A percentile compares a stretch with the other conserved stretches of the same genome.
These are phyloP conservation scores for Mucor mucedo DNA, from an alignment of 371 early-diverging fungal species.

Conservation along the genomic window DNA sequence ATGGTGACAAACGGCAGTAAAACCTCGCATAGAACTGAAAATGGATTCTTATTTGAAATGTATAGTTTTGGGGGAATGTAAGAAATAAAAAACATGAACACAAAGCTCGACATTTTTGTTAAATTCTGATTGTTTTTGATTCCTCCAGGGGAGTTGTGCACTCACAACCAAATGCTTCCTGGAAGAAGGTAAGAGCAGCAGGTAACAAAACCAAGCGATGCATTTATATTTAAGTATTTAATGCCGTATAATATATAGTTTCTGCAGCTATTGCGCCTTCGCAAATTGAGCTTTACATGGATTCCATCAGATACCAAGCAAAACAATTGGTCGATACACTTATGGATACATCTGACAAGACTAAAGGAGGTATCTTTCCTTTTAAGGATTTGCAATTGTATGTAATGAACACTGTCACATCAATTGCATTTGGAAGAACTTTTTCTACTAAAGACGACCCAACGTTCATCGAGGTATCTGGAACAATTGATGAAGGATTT, in stretches of 20 bases:
- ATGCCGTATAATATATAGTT: background rate
- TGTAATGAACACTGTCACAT: conserved; percentile 14
- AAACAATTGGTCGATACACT: conserved; percentile 6
- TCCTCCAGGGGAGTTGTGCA: background rate
- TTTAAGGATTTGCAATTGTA: conserved; percentile 9
- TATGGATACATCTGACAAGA: background rate
- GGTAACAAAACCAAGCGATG: background rate
- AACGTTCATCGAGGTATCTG: background rate
- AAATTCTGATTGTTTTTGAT: too few relatives aligned
- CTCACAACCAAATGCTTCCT: background rate
- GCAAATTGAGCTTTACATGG: conserved; percentile 5
- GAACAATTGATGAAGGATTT: conserved; percentile 2
- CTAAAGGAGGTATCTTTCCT: background rate
- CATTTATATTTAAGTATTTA: background rate
- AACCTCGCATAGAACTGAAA: conserved; percentile 12
- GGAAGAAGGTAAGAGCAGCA: conserved; percentile 5
- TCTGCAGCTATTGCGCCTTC: conserved; percentile 16
- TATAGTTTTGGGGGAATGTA: conserved; percentile 10
- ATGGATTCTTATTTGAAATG: background rate
- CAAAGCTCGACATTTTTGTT: too few relatives aligned
- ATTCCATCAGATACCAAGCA: conserved; percentile 7
- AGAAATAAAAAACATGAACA: background rate
- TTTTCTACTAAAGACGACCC: conserved; percentile 19
- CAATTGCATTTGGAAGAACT: conserved; percentile 1
- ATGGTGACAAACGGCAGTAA: conserved; percentile 16